A percentile compares a stretch with the other conserved stretches of the same genome.
phyloP scores from a whole-genome alignment of 169 alveolate species.

The Plasmodium berghei region DNA sequence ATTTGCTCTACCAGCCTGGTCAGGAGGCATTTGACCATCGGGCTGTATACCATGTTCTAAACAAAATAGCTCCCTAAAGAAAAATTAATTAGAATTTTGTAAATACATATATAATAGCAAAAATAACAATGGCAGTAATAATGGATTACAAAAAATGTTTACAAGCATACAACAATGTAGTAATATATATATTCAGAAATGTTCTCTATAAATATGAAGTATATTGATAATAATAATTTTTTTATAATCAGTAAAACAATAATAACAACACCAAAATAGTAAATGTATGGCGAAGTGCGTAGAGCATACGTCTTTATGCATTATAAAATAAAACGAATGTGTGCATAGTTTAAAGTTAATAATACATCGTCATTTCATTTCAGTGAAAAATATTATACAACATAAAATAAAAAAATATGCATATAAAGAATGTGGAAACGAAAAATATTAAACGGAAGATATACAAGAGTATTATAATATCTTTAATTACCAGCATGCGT shows the following conservation, averaged over 20 bases:
- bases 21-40: slow-evolving; percentile 89
- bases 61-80: slow-evolving; percentile 88
- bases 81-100: background rate
- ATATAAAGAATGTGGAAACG: slow-evolving; percentile 7
- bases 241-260: background rate
- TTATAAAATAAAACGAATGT: background rate
- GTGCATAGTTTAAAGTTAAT: background rate
- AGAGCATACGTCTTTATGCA: background rate
- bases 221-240: background rate
- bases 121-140: too few species aligned
- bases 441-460: background rate
- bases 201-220: background rate
- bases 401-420: background rate
- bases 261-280: background rate
- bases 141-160: background rate
- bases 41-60: slow-evolving; percentile 91
- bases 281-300: slow-evolving; percentile 1
- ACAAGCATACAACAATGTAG: background rate
- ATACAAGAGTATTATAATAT: slow-evolving; percentile 11
- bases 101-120: too few species aligned
- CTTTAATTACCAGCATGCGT: slow-evolving; percentile 81
- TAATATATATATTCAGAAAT: background rate
- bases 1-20: slow-evolving; percentile 94
- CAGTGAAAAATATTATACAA: background rate
- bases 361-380: background rate